Percentiles rank a stretch among this genome's conserved stretches.
phyloP scores from a whole-genome alignment of 202 grass and related monocot genomes.

The Cymbopogon flexuosus region DNA sequence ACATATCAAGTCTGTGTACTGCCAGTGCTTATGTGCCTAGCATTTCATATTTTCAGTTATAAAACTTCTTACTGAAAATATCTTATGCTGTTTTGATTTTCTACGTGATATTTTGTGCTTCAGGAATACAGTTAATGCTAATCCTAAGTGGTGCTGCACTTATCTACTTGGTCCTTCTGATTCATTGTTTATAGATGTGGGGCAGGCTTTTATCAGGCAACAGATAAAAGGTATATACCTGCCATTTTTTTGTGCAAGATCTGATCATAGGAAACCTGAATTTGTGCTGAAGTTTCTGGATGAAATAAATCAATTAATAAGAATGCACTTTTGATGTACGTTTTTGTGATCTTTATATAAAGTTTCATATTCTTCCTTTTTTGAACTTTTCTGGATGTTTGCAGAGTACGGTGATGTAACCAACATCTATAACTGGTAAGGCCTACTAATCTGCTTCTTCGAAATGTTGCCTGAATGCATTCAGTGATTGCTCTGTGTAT shows the following conservation, averaged over 20 bases:
- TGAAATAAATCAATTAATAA: constrained; percentile 16
- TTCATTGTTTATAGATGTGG: constrained; percentile 88
- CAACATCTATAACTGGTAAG: constrained; percentile 94
- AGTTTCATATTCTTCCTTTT: constrained; percentile 1
- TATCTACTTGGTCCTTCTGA: constrained; percentile 96
- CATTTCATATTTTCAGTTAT: constrained; percentile 8
- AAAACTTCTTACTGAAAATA: constrained; percentile 7
- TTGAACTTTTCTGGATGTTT: constrained; percentile 33
- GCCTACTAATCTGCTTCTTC: constrained; percentile 31
- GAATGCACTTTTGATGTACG: constrained; percentile 11
- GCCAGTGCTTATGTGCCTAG: constrained; percentile 1
- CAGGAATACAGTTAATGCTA: constrained; percentile 94
- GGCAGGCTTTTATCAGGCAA: constrained; percentile 78
- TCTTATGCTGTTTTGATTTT: background rate
- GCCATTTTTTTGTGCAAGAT: constrained; percentile 33
- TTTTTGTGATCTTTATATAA: constrained; percentile 5
- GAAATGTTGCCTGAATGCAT: background rate
- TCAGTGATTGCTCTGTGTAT: background rate
- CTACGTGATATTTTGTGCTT: constrained; percentile 32
- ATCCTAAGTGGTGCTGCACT: constrained; percentile 85
- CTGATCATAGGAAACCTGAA: constrained; percentile 12
- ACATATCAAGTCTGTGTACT: constrained; percentile 1
- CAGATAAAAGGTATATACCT: constrained; percentile 62
- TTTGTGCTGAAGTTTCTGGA: constrained; percentile 20
- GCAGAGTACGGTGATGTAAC: constrained; percentile 92